These are phyloP conservation scores for Apophysomyces elegans DNA, from an alignment of 371 early-diverging fungal species.

Conservation along the genomic window DNA sequence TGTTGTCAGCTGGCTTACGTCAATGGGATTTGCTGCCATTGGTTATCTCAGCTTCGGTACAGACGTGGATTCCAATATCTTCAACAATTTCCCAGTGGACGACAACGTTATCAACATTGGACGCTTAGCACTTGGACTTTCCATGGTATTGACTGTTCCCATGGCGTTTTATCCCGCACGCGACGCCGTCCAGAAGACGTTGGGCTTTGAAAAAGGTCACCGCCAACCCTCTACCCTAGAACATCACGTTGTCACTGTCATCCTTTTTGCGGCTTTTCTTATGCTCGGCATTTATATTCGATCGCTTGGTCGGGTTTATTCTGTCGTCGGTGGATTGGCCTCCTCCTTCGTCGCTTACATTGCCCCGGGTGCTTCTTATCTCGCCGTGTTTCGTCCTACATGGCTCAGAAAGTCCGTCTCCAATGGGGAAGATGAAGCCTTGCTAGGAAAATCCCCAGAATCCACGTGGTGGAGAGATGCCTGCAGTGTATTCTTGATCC, in stretches of 20 bases:
- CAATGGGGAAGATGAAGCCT: not conserved
- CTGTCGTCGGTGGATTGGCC: constrained; percentile 61
- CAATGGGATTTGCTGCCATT: constrained; percentile 62
- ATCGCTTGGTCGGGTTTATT: constrained; percentile 59
- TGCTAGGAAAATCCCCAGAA: constrained; percentile 6
- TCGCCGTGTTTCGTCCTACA: constrained; percentile 36
- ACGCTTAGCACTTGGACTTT: constrained; percentile 55
- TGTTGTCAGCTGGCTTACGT: constrained; percentile 52
- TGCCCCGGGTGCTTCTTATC: constrained; percentile 56
- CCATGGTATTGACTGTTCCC: constrained; percentile 62
- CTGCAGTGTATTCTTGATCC: constrained; percentile 16
- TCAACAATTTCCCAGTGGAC: constrained; percentile 58
- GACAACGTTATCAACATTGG: constrained; percentile 59
- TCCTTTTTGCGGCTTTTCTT: constrained; percentile 45
- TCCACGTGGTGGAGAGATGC: constrained; percentile 26
- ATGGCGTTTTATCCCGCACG: constrained; percentile 66
- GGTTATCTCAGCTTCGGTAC: constrained; percentile 62
- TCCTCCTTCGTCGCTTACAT: constrained; percentile 62
- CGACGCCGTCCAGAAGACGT: constrained; percentile 54
- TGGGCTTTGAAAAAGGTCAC: constrained; percentile 52
- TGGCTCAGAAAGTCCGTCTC: constrained; percentile 11
- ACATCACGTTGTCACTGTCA: constrained; percentile 50
- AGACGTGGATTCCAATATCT: constrained; percentile 60
- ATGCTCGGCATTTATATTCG: constrained; percentile 46
- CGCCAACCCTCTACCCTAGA: constrained; percentile 46